phyloP scores from a whole-genome alignment of 805 yeast genomes.

The Metschnikowia henanensis region DNA sequence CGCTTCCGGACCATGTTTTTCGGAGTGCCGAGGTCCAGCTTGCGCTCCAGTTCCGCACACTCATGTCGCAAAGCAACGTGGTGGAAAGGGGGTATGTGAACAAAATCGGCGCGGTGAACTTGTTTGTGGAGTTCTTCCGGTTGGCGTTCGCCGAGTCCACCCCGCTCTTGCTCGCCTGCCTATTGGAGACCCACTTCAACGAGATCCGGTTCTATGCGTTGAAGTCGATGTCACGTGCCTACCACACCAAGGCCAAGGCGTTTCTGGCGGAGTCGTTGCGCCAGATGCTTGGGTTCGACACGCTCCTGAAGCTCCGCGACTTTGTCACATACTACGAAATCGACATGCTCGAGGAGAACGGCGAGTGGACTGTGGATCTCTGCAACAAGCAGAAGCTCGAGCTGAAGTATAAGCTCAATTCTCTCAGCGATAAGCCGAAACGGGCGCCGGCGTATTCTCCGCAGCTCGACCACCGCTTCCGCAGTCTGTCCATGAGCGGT shows the following conservation, averaged over 20 bases:
- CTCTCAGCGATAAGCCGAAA: slow-evolving; percentile 39
- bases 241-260: slow-evolving; percentile 72
- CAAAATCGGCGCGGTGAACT: slow-evolving; percentile 54
- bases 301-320: slow-evolving; percentile 47
- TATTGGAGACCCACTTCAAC: slow-evolving; percentile 77
- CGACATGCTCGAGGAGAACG: slow-evolving; percentile 34
- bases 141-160: slow-evolving; percentile 44
- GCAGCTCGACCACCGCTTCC: slow-evolving; percentile 30
- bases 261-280: slow-evolving; percentile 50
- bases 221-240: slow-evolving; percentile 60
- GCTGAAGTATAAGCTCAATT: slow-evolving; percentile 36
- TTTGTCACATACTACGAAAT: slow-evolving; percentile 69
- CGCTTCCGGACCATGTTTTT: slow-evolving; percentile 58
- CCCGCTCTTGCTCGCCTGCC: slow-evolving; percentile 70
- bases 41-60: slow-evolving; percentile 68
- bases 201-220: slow-evolving; percentile 76
- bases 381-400: slow-evolving; percentile 44
- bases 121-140: slow-evolving; percentile 65
- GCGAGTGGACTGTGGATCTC: slow-evolving; percentile 34
- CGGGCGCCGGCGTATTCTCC: slow-evolving; percentile 35
- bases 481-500: slow-evolving; percentile 22
- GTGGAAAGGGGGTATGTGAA: slow-evolving; percentile 53
- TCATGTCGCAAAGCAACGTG: slow-evolving; percentile 62
- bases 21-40: slow-evolving; percentile 59
- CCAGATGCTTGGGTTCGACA: slow-evolving; percentile 65